Percentiles rank a stretch among this genome's conserved stretches.
These are phyloP conservation scores for Plasmodium yoelii DNA, from an alignment of 169 alveolate species.

Conservation along the genomic window DNA sequence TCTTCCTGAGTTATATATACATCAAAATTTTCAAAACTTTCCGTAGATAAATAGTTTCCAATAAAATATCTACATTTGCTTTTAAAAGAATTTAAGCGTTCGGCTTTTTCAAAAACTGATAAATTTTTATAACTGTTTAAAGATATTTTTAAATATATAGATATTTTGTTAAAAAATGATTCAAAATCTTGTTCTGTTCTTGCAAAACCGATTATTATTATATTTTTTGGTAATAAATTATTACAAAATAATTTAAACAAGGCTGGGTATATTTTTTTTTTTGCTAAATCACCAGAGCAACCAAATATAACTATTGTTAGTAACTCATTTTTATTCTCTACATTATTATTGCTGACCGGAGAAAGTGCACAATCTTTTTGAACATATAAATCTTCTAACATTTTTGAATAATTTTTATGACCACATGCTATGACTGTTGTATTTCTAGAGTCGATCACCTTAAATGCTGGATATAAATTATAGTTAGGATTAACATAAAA, in stretches of 20 bases:
- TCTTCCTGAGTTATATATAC: slow-evolving; percentile 38
- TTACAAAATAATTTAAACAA: slow-evolving; percentile 82
- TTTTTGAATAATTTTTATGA: slow-evolving; percentile 44
- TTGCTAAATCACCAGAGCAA: slow-evolving; percentile 84
- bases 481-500: slow-evolving; percentile 43
- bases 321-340: slow-evolving; percentile 28
- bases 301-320: slow-evolving; percentile 80
- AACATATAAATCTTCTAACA: slow-evolving; percentile 56
- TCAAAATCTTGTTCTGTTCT: slow-evolving; percentile 63
- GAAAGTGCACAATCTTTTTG: slow-evolving; percentile 24
- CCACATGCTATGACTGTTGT: slow-evolving; percentile 68
- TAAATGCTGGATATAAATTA: slow-evolving; percentile 48
- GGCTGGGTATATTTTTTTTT: slow-evolving; percentile 83
- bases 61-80: slow-evolving; percentile 40
- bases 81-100: slow-evolving; percentile 66
- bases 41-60: slow-evolving; percentile 45
- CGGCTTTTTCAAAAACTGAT: slow-evolving; percentile 44
- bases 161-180: slow-evolving; percentile 26
- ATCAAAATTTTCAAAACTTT: slow-evolving; percentile 32
- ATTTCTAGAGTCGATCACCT: slow-evolving; percentile 33
- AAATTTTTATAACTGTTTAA: slow-evolving; percentile 63
- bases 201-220: slow-evolving; percentile 78
- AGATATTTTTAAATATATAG: slow-evolving; percentile 74
- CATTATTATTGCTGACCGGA: slow-evolving; percentile 12
- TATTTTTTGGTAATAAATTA: slow-evolving; percentile 79